Percentiles rank a stretch among this genome's conserved stretches.
These are phyloP conservation scores for Malassezia vespertilionis DNA, from an alignment of 1,284 basidiomycete species.

Conservation along the genomic window DNA sequence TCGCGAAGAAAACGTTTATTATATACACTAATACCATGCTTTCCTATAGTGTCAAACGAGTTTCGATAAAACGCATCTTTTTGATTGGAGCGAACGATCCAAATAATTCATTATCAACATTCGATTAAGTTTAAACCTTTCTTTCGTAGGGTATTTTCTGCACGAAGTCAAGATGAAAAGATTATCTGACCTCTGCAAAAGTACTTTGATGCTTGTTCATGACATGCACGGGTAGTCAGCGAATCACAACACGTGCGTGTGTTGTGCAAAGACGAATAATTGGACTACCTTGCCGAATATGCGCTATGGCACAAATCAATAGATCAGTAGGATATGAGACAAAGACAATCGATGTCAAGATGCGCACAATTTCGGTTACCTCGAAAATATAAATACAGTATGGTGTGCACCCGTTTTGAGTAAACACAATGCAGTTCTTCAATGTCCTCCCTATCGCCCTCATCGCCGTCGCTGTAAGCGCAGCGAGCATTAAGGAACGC, in stretches of 20 bases:
- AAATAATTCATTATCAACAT: slow-evolving; percentile 22
- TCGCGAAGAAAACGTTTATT: neutral
- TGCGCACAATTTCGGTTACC: too few relatives aligned
- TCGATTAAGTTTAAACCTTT: neutral
- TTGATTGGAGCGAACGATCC: slow-evolving; percentile 22
- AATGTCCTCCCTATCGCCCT: too few relatives aligned
- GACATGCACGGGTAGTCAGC: too few relatives aligned
- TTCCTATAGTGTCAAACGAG: slow-evolving; percentile 20
- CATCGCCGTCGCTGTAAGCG: too few relatives aligned
- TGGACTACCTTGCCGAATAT: too few relatives aligned
- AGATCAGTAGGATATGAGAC: too few relatives aligned
- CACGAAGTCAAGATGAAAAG: slow-evolving; percentile 27
- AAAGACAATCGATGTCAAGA: too few relatives aligned
- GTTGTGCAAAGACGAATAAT: neutral
- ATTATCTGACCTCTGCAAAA: slow-evolving; percentile 27
- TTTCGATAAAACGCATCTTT: slow-evolving; percentile 23
- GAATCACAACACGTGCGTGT: neutral
- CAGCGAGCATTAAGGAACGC: too few relatives aligned
- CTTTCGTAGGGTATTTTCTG: neutral
- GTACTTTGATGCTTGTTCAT: slow-evolving; percentile 34
- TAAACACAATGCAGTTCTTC: too few relatives aligned
- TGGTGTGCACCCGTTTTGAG: too few relatives aligned
- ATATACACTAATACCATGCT: slow-evolving; percentile 26
- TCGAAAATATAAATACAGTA: too few relatives aligned
- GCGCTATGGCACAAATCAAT: too few relatives aligned